Percentiles rank a stretch among this genome's conserved stretches.
These are phyloP conservation scores for Lenzites betulinus DNA, from an alignment of 768 basidiomycete genomes.

Conservation along the genomic window DNA sequence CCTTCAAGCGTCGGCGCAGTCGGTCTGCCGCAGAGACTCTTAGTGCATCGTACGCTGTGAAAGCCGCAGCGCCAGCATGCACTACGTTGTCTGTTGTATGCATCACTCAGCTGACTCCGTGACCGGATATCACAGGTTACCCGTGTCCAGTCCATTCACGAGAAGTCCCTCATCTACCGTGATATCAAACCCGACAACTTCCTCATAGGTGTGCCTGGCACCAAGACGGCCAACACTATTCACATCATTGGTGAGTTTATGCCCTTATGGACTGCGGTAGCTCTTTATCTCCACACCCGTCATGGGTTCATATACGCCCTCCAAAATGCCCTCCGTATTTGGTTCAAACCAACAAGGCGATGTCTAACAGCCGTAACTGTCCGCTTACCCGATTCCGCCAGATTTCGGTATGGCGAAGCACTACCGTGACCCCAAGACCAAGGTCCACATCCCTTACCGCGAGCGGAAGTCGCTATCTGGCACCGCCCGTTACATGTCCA, in stretches of 20 bases:
- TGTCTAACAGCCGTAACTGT: no score
- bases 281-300: not conserved
- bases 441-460: slow-evolving; percentile 98
- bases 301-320: no score
- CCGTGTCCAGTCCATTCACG: slow-evolving; percentile 96
- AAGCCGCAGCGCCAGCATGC: not conserved
- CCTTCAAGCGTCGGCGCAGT: slow-evolving; percentile 1
- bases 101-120: slow-evolving; percentile 2
- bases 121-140: slow-evolving; percentile 67
- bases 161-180: slow-evolving; percentile 97
- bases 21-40: not conserved
- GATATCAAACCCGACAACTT: slow-evolving; percentile 99
- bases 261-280: not conserved
- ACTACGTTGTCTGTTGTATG: not conserved
- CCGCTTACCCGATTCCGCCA: slow-evolving; percentile 26
- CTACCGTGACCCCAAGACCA: slow-evolving; percentile 97
- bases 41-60: no score
- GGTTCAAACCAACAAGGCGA: no score
- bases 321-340: no score
- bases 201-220: slow-evolving; percentile 90
- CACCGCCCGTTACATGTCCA: slow-evolving; percentile 98
- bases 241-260: slow-evolving; percentile 77
- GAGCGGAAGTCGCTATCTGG: slow-evolving; percentile 96
- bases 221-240: slow-evolving; percentile 85
- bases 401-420: slow-evolving; percentile 99